Base-by-base conservation (phyloP, 768 basidiomycete genomes). In the Termitomyces sp. region DNA sequence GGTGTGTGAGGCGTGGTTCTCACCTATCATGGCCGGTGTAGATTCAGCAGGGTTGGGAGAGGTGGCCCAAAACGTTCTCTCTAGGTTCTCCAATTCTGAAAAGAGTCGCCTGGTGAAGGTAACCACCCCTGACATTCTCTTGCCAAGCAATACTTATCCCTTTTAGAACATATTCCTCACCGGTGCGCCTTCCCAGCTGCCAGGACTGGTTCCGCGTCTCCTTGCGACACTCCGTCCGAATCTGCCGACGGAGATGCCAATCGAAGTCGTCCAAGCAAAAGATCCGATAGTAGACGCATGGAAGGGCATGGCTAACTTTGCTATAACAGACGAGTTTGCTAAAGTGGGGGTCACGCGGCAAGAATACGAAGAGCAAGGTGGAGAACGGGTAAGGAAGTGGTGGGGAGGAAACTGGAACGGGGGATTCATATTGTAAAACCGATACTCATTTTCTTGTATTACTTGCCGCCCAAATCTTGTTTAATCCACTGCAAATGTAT, bases 11-110 rank as follows among this genome's bases (percentile, higher is more conserved):
- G 84, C 92, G 1, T 94, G 88, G 78, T 97, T 96, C 74, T 87
- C 90, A 28, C 96, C 96, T 0, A 77, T 76, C n/a, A 94, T 97
- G 84, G 95, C 92, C 2, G 96, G 97, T 2, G 79, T 96, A 18
- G 97, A 98, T 70, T 92, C 88, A 13, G 96, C 97, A 0, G 97
- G 97, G 0, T 72, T 99, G 9, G 90, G 88, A n/a, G 97, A 99
- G 71, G 85, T 98, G 3, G 73, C 94, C 18, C 93, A 92, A 65
- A 90, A 84, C 67, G 81, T 98, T 47, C 78, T 99, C 52, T 78
- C 82, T 45, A 75, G 87, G 52, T 93, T 94, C 72, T 71, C 79
- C 3, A 79, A 83, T 24, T 72, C 72, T 3, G 89, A 94, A 52
- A 86, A 90, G 66, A 77, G 73, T 24, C 76, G 84, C 49, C 77